phyloP scores from a whole-genome alignment of 805 yeast genomes.

The Yarrowia divulgata region DNA sequence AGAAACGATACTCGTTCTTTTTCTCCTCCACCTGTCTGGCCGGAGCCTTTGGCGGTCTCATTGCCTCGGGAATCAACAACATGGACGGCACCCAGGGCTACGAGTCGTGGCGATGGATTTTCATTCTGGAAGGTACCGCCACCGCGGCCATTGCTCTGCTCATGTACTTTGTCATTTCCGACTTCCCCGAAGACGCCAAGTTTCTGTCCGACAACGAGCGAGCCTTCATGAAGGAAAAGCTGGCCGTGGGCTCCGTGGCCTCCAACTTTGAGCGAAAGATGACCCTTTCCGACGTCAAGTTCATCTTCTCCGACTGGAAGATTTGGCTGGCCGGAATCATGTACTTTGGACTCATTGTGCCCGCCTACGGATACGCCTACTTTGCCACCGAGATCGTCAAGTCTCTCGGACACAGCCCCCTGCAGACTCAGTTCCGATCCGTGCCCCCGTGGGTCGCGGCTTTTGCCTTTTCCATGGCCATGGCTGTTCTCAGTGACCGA shows the following conservation, averaged over 20 bases:
- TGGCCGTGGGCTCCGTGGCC: slow-evolving; percentile 59
- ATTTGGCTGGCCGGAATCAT: slow-evolving; percentile 64
- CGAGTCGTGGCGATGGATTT: slow-evolving; percentile 65
- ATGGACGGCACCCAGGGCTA: slow-evolving; percentile 57
- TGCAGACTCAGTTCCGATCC: slow-evolving; percentile 78
- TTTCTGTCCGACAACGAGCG: slow-evolving; percentile 62
- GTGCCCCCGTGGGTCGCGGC: slow-evolving; percentile 87
- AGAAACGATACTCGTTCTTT: slow-evolving; percentile 71
- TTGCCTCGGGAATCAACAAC: slow-evolving; percentile 67
- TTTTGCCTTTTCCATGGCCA: slow-evolving; percentile 67
- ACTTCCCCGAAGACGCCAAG: slow-evolving; percentile 74
- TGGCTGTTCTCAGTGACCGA: slow-evolving; percentile 69
- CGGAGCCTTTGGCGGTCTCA: slow-evolving; percentile 78
- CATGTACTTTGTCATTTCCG: slow-evolving; percentile 62
- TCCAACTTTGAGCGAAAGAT: slow-evolving; percentile 62
- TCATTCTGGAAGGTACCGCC: slow-evolving; percentile 59
- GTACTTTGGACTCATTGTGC: slow-evolving; percentile 71
- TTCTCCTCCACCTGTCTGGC: slow-evolving; percentile 75
- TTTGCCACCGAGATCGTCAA: slow-evolving; percentile 73
- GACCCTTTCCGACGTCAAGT: slow-evolving; percentile 55
- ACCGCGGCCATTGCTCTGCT: slow-evolving; percentile 51
- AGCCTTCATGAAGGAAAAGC: slow-evolving; percentile 63
- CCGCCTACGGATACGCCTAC: slow-evolving; percentile 79
- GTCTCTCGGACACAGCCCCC: slow-evolving; percentile 69
- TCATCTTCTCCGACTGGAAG: slow-evolving; percentile 66